A percentile compares a stretch with the other conserved stretches of the same genome.
Evolutionary conservation across 2,329 filamentous ascomycete genomes (phyloP).

Genomic region (Capronia americana): DNA sequence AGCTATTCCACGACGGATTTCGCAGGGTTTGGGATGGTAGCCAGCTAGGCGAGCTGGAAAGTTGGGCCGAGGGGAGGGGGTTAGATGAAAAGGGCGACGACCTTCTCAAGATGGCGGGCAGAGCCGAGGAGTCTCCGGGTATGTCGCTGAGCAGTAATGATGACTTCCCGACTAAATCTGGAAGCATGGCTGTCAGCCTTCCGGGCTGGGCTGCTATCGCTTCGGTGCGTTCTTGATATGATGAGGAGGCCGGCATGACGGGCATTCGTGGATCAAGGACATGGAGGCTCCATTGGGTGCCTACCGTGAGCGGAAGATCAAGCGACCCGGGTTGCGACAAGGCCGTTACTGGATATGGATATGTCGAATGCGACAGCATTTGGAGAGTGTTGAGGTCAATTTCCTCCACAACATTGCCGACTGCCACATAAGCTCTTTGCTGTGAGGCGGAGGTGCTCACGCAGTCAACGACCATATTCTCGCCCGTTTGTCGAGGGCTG

Average conservation of each 20-base stretch:
- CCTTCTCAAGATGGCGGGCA: conserved; percentile 23
- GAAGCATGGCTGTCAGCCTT: conserved; percentile 29
- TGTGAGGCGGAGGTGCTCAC: conserved; percentile 75
- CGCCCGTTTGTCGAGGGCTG: conserved; percentile 22
- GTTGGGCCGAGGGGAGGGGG: conserved; percentile 11
- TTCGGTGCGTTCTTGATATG: conserved; percentile 58
- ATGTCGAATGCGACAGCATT: conserved; percentile 71
- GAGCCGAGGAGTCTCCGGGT: conserved; percentile 13
- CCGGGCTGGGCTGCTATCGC: conserved; percentile 50
- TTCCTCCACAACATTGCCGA: conserved; percentile 77
- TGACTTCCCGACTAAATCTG: conserved; percentile 23
- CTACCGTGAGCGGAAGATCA: conserved; percentile 77
- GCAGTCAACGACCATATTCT: conserved; percentile 74
- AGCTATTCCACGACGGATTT: conserved; percentile 48
- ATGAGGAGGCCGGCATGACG: neutral
- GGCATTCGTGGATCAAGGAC: conserved; percentile 76
- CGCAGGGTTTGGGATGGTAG: conserved; percentile 22
- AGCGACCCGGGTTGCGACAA: conserved; percentile 71
- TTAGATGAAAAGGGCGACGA: conserved; percentile 11
- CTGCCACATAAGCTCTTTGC: conserved; percentile 77
- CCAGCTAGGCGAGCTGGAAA: conserved; percentile 23
- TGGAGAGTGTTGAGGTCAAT: conserved; percentile 78
- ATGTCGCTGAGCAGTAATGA: conserved; percentile 17
- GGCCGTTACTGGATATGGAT: conserved; percentile 82
- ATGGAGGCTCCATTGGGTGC: conserved; percentile 80